Conservation (phyloP, 768 basidiomycete species). For the Leccinum imitatum region DNA sequence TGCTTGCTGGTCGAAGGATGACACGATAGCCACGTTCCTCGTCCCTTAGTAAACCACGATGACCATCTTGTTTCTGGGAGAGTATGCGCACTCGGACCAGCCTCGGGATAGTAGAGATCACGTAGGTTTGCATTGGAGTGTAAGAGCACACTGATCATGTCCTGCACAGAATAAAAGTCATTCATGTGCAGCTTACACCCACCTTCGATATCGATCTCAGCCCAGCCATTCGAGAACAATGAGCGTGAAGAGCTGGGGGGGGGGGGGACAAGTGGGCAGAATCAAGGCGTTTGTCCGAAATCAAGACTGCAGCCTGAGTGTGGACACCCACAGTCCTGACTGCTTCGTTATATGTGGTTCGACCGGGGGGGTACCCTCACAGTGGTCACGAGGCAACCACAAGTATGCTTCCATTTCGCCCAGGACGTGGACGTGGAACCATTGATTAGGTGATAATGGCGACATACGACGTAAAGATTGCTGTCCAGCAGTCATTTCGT, state of each 20-base stretch:
- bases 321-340: background rate
- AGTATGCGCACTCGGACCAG: background rate
- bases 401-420: background rate
- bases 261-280: background rate
- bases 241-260: background rate
- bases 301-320: background rate
- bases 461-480: background rate
- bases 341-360: slow-evolving; percentile 1
- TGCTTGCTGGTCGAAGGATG: background rate
- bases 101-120: background rate
- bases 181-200: background rate
- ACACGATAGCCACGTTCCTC: background rate
- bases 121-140: background rate
- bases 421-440: background rate
- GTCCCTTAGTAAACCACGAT: background rate
- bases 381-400: slow-evolving; percentile 4
- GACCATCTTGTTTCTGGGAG: background rate
- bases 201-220: background rate
- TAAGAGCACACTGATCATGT: background rate
- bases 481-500: background rate
- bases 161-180: background rate
- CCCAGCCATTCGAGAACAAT: background rate
- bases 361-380: slow-evolving; percentile 16
- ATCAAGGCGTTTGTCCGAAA: background rate
- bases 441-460: background rate